phyloP scores from a whole-genome alignment of 768 basidiomycete species.

The Zangia roseola region DNA sequence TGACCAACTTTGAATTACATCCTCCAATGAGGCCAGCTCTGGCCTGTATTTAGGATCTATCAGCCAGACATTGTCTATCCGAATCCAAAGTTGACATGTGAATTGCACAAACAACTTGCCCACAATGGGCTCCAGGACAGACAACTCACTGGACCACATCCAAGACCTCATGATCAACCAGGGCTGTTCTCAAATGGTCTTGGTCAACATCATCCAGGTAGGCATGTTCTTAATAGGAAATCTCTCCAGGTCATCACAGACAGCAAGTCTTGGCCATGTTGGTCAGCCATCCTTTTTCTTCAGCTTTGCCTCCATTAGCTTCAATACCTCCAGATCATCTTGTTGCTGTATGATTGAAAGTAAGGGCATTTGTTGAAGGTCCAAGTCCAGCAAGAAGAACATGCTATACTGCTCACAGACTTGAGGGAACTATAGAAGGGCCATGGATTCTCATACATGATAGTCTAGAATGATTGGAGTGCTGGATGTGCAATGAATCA shows the following conservation, averaged over 20 bases:
- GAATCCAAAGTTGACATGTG: constrained; percentile 4
- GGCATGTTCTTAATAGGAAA: constrained; percentile 1
- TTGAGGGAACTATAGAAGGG: constrained; percentile 2
- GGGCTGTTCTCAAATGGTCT: not conserved
- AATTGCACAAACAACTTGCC: not conserved
- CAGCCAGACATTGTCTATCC: not conserved
- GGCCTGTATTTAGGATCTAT: not conserved
- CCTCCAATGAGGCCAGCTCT: not conserved
- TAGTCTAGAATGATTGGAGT: constrained; percentile 11
- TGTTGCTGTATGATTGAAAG: not conserved
- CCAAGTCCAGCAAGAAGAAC: constrained; percentile 6
- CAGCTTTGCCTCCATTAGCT: not conserved
- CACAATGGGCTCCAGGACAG: not conserved
- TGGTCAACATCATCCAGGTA: not conserved
- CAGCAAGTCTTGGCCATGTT: not conserved
- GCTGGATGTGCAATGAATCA: constrained; percentile 1
- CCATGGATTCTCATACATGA: constrained; percentile 12
- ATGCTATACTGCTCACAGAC: constrained; percentile 1
- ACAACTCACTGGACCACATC: not conserved
- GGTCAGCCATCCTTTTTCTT: not conserved
- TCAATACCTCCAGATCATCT: constrained; percentile 2
- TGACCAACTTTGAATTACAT: not conserved
- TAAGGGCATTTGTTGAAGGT: not conserved
- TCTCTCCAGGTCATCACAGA: not conserved
- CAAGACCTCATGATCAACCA: constrained; percentile 1